phyloP scores from a whole-genome alignment of 106 monocot species.

The Vanilla planifolia region DNA sequence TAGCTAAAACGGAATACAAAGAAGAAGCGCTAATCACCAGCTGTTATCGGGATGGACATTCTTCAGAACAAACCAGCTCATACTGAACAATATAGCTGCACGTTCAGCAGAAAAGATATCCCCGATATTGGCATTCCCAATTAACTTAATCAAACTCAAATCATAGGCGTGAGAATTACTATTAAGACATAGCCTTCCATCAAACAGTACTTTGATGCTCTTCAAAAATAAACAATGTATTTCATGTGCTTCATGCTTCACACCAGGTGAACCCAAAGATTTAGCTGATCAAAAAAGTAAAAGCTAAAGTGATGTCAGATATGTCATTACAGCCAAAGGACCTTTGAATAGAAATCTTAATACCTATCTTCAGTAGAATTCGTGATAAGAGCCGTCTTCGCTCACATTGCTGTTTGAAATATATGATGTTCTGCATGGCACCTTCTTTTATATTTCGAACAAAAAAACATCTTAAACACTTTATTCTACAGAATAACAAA shows the following conservation, averaged over 20 bases:
- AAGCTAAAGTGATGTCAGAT: neutral
- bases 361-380: conserved; percentile 60
- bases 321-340: neutral
- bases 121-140: conserved; percentile 26
- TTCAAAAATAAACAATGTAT: conserved; percentile 59
- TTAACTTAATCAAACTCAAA: conserved; percentile 33
- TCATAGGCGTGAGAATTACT: conserved; percentile 5
- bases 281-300: conserved; percentile 39
- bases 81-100: conserved; percentile 51
- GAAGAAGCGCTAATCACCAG: conserved; percentile 15
- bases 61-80: conserved; percentile 65
- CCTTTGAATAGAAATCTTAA: neutral
- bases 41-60: conserved; percentile 36
- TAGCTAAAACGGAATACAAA: neutral
- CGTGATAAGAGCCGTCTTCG: conserved; percentile 26
- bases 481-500: conserved; percentile 3
- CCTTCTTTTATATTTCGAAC: conserved; percentile 25
- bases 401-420: conserved; percentile 45
- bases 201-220: conserved; percentile 50
- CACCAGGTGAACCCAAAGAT: conserved; percentile 25
- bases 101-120: conserved; percentile 51
- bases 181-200: conserved; percentile 14
- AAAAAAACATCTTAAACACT: conserved; percentile 57
- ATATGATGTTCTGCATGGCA: conserved; percentile 33
- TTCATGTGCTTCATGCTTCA: conserved; percentile 39